Evolutionary conservation across 495 filamentous ascomycete genomes (phyloP), one percentile per base, ranked within the genome.

Genomic region (Penicillium manginii): DNA sequence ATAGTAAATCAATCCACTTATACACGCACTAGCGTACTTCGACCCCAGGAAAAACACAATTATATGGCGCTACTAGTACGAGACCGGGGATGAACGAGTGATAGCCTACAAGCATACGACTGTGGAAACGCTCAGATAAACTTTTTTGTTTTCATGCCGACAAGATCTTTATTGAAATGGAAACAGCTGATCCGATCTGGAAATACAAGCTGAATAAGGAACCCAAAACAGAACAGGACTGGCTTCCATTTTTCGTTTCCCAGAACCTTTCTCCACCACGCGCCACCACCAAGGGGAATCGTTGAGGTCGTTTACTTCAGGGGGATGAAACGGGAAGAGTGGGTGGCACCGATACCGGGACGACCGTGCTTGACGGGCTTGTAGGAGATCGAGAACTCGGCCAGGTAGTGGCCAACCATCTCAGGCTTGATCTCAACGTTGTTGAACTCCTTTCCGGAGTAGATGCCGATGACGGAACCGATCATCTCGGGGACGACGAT

Each of bases 361-460:
- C 94, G 83, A 87, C 94, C 94, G 88, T 98, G 94, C 91, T 98
- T 98, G 85, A 98, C 94, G 67, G 94, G 94, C 83, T 94, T 96
- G 89, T 98, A 98, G 81, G 91, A 91, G 81, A 98, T 98, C 61
- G 91, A 96, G 85, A 98, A 98, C 83, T 98, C 94, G 74, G 84
- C 94, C 58, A 98, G 85, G 86, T 98, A 98, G 85, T 96, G 92
- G 73, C 94, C 94, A 81, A 98, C 94, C 94, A 98, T 98, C 87
- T 98, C 94, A 59, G 94, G 94, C 87, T 96, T 96, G 82, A 98
- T 94, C 79, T 98, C 94, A 67, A 98, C 92, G 85, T 96, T 92
- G 86, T 98, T 98, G 88, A 98, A 98, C 82, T 97, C 96, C 87
- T 98, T 98, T 77, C 94, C 94, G 60, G 91, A 94, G 87, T 98